Evolutionary conservation across 495 filamentous ascomycete genomes (phyloP).

Genomic region (Aspergillus indologenus): DNA sequence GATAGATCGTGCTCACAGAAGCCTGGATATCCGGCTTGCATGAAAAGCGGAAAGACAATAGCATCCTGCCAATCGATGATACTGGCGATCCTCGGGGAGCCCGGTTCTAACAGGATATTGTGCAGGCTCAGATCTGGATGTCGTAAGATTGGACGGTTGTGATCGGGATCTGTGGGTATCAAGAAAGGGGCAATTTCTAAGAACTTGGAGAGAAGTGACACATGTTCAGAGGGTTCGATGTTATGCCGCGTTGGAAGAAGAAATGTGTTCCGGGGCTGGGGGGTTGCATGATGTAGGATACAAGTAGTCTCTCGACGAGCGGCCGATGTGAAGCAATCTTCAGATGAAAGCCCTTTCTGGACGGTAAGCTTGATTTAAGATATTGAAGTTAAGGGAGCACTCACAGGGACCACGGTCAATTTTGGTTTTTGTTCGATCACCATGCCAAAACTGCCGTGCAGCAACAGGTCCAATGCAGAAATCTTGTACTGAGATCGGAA

Average conservation of each 20-base stretch:
- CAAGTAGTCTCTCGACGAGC: slow-evolving; percentile 33
- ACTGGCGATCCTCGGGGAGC: slow-evolving; percentile 30
- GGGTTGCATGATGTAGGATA: slow-evolving; percentile 28
- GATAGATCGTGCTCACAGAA: slow-evolving; percentile 37
- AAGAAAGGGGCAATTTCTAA: slow-evolving; percentile 30
- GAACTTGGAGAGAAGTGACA: slow-evolving; percentile 29
- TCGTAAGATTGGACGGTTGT: slow-evolving; percentile 27
- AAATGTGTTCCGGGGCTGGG: slow-evolving; percentile 33
- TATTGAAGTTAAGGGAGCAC: slow-evolving; percentile 7
- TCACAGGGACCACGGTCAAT: slow-evolving; percentile 41
- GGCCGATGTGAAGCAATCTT: slow-evolving; percentile 30
- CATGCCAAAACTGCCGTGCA: slow-evolving; percentile 37
- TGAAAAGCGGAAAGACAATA: slow-evolving; percentile 29
- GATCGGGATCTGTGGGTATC: slow-evolving; percentile 17
- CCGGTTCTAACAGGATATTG: slow-evolving; percentile 32
- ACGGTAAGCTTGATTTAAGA: slow-evolving; percentile 9
- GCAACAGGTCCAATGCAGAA: slow-evolving; percentile 39
- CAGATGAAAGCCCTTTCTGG: slow-evolving; percentile 28
- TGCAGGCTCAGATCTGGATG: slow-evolving; percentile 34
- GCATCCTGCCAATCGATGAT: slow-evolving; percentile 39
- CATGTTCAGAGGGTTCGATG: slow-evolving; percentile 29
- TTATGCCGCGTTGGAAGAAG: slow-evolving; percentile 32
- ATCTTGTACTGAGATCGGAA: slow-evolving; percentile 22
- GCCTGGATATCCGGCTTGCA: slow-evolving; percentile 39
- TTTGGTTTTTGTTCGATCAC: slow-evolving; percentile 27